Evolutionary conservation across 1,284 basidiomycete genomes (phyloP), one percentile per base, ranked within the genome.

Genomic region (Somion occarium): DNA sequence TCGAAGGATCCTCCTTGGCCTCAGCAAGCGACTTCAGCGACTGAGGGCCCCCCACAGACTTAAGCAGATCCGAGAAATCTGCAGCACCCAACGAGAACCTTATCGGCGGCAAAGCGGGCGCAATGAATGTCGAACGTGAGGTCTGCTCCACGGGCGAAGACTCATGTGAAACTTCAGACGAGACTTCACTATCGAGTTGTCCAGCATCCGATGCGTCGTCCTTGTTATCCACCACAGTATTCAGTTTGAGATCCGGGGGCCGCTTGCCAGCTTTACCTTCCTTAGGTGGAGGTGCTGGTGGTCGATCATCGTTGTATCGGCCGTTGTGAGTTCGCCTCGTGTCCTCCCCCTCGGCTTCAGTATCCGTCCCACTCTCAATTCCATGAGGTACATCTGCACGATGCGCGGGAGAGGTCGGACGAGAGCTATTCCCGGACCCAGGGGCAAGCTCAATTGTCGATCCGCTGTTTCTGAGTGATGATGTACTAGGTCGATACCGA

Each of bases 61-160:
- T 79, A 44, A 88, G 73, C 18, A 89, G 65, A 53, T 88, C 84
- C 1, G 85, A 79, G 57, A 94, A 91, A 65, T 93, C 91, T 1
- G 80, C 74, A 38, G 82, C 77, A 57, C 82, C 85, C 74, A 94
- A 80, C 7, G 90, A 93, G 62, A 91, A 86, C 22, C 89, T 80
- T 59, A 91, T 90, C 0, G 88, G 88, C 3, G 88, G 88, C 25
- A 91, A 70, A 3, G 88, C 88, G 41, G 88, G 88, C 1, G 86
- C 85, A 49, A 89, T 88, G 64, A 82, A 89, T 18, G 88, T 89
- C 12, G 85, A 74, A 57, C 77, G 79, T 15, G 82, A 83, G n/a
- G 76, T 81, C 48, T 74, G 76, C 64, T 85, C 79, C 18, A 86
- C 79, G 1, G 79, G 75, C 1, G 79, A 77, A 4, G 74, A 74